Evolutionary conservation across 106 monocot genomes (phyloP).

Genomic region (Cymbidium sinense): DNA sequence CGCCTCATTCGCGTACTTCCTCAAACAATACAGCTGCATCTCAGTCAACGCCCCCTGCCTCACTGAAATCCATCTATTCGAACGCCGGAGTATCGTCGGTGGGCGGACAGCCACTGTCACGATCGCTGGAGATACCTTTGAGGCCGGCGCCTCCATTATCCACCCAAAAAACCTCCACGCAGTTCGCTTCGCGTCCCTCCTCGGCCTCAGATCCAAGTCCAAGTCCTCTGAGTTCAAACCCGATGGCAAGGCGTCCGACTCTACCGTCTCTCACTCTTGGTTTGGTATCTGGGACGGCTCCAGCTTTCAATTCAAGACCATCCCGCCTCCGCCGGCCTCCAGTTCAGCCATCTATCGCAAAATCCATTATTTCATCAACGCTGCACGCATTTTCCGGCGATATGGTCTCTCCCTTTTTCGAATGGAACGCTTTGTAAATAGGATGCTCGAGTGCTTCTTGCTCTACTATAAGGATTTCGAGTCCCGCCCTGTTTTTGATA

Average conservation of each 20-base stretch:
- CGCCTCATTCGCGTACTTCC: conserved; percentile 53
- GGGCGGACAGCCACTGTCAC: conserved; percentile 78
- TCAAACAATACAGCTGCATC: conserved; percentile 44
- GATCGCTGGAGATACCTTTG: conserved; percentile 72
- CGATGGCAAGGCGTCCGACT: conserved; percentile 4
- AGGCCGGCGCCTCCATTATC: conserved; percentile 83
- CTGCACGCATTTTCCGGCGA: conserved; percentile 39
- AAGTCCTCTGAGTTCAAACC: conserved; percentile 8
- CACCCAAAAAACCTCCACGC: conserved; percentile 85
- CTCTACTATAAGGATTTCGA: conserved; percentile 57
- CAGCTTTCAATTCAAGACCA: conserved; percentile 67
- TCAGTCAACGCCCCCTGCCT: conserved; percentile 26
- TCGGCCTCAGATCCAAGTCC: conserved; percentile 29
- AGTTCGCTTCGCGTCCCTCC: conserved; percentile 49
- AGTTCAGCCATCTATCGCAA: conserved; percentile 34
- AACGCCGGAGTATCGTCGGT: conserved; percentile 50
- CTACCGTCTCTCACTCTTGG: conserved; percentile 26
- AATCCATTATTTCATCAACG: conserved; percentile 40
- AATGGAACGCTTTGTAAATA: conserved; percentile 66
- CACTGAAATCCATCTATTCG: conserved; percentile 61
- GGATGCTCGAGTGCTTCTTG: conserved; percentile 50
- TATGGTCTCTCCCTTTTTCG: conserved; percentile 76
- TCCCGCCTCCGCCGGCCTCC: conserved; percentile 36
- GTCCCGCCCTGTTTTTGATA: conserved; percentile 64
- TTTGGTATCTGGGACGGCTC: conserved; percentile 89